phyloP scores from a whole-genome alignment of 352 stramenopile genomes.

The Blastocystis sp. region DNA sequence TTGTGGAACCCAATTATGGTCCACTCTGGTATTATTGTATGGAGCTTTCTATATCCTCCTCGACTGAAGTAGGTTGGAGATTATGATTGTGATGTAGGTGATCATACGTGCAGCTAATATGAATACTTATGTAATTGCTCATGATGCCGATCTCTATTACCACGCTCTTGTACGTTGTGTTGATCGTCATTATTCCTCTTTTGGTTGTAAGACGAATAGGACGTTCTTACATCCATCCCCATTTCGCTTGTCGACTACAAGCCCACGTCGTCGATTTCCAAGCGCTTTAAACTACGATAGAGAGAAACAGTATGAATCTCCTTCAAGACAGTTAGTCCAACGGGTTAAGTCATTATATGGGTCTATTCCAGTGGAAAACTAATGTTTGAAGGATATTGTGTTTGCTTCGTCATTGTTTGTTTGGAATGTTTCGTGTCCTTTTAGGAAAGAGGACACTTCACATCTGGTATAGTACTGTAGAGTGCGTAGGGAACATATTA shows the following conservation, averaged over 20 bases:
- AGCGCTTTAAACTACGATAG: neutral
- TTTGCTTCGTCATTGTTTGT: constrained; percentile 8
- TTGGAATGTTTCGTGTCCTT: constrained; percentile 24
- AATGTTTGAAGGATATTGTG: neutral
- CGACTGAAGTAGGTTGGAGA: neutral
- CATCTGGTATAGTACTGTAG: too few relatives aligned
- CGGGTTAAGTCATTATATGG: neutral
- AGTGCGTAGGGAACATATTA: neutral
- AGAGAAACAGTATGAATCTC: neutral
- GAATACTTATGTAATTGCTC: neutral
- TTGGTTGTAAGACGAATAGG: neutral
- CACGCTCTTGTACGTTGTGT: neutral
- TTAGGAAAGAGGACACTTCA: neutral
- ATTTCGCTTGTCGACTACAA: neutral
- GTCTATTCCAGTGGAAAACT: neutral
- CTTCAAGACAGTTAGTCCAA: neutral
- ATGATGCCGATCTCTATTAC: constrained; percentile 3
- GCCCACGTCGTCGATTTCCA: neutral
- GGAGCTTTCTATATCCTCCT: neutral
- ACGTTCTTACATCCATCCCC: neutral
- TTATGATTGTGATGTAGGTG: neutral
- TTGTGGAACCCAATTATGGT: constrained; percentile 33
- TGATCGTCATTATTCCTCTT: neutral
- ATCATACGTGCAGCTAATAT: neutral
- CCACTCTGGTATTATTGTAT: constrained; percentile 29